phyloP scores from a whole-genome alignment of 768 basidiomycete species.

The Agaricus subrufescens region DNA sequence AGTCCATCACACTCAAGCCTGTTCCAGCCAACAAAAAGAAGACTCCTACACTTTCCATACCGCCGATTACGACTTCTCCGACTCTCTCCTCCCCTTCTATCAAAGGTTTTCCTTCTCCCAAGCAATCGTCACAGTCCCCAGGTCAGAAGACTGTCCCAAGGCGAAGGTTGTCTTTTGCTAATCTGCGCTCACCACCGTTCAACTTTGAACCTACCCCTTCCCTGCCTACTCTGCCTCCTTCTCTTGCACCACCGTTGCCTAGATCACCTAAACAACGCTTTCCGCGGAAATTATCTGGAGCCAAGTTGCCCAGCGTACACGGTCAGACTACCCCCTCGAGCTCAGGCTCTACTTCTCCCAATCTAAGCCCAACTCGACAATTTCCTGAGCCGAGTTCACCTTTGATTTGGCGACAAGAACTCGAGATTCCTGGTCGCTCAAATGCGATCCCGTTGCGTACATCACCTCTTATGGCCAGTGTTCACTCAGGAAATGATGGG shows the following conservation, averaged over 20 bases:
- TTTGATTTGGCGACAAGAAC: background rate
- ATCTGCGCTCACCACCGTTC: background rate
- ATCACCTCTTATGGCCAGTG: background rate
- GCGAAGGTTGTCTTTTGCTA: constrained; percentile 1
- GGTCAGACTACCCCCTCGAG: background rate
- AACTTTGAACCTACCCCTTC: constrained; percentile 1
- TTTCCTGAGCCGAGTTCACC: background rate
- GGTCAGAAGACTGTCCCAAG: background rate
- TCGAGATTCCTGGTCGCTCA: background rate
- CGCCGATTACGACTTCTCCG: constrained; percentile 2
- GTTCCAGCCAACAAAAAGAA: constrained; percentile 12
- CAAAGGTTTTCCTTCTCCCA: constrained; percentile 8
- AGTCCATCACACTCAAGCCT: constrained; percentile 1
- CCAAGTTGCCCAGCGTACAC: constrained; percentile 8
- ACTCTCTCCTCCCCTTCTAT: constrained; percentile 4
- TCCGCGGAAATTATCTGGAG: constrained; percentile 9
- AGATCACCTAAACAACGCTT: constrained; percentile 6
- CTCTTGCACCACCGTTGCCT: constrained; percentile 8
- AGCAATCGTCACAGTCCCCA: background rate
- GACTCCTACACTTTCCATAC: constrained; percentile 14
- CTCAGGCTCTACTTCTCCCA: background rate
- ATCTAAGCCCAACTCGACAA: background rate
- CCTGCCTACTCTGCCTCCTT: background rate
- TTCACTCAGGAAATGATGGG: background rate
- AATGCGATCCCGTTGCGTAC: background rate